A percentile compares a stretch with the other conserved stretches of the same genome.
phyloP scores from a whole-genome alignment of 768 basidiomycete genomes.

The Asterophora parasitica region DNA sequence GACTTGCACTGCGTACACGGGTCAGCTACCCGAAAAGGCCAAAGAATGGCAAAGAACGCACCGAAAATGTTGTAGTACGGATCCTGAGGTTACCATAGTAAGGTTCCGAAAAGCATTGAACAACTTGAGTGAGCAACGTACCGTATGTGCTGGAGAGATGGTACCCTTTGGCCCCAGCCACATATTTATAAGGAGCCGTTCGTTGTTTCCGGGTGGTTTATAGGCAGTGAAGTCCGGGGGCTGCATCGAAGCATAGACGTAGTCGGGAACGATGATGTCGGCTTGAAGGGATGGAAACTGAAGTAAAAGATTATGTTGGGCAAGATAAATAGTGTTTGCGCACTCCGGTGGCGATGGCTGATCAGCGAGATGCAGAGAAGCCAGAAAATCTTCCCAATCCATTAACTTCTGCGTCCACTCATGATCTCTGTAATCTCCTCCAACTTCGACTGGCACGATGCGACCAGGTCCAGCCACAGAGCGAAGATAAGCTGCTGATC shows the following conservation, averaged over 20 bases:
- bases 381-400: slow-evolving; percentile 72
- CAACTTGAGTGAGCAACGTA: slow-evolving; percentile 21
- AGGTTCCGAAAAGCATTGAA: slow-evolving; percentile 2
- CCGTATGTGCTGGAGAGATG: slow-evolving; percentile 87
- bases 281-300: slow-evolving; percentile 78
- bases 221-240: slow-evolving; percentile 49
- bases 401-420: slow-evolving; percentile 83
- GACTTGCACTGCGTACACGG: slow-evolving; percentile 62
- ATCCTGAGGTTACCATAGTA: slow-evolving; percentile 48
- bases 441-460: slow-evolving; percentile 87
- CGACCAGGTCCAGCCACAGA: slow-evolving; percentile 73
- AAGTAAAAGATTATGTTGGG: slow-evolving; percentile 80
- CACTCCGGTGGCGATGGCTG: slow-evolving; percentile 16
- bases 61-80: slow-evolving; percentile 92
- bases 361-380: slow-evolving; percentile 33
- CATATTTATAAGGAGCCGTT: slow-evolving; percentile 63
- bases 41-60: slow-evolving; percentile 24
- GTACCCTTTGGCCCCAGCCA: slow-evolving; percentile 84
- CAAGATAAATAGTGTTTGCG: slow-evolving; percentile 63
- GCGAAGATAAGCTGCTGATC: slow-evolving; percentile 61
- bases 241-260: slow-evolving; percentile 65
- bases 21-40: slow-evolving; percentile 6
- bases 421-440: slow-evolving; percentile 71
- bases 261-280: slow-evolving; percentile 86
- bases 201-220: slow-evolving; percentile 58